phyloP scores from a whole-genome alignment of 352 stramenopile species.

The Thraustotheca clavata region DNA sequence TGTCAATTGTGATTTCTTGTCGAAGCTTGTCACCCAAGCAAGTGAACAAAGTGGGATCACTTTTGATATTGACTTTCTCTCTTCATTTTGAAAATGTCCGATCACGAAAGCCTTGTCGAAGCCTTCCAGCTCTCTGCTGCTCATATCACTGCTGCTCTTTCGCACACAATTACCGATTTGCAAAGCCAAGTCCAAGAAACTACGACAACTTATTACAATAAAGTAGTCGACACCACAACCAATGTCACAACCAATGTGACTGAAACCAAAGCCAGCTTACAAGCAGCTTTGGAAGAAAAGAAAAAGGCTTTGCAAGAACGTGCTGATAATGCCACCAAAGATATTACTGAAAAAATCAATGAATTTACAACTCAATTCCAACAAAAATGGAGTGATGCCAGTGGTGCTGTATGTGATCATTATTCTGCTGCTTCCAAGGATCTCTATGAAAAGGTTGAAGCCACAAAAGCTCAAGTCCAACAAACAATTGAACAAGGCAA shows the following conservation, averaged over 20 bases:
- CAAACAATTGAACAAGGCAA: neutral
- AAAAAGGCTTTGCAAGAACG: neutral
- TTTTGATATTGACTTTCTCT: neutral
- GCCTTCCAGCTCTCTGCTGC: slow-evolving; percentile 1
- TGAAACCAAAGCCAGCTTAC: neutral
- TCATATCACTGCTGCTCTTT: neutral
- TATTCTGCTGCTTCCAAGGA: neutral
- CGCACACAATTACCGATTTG: neutral
- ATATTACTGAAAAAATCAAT: neutral
- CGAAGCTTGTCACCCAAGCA: neutral
- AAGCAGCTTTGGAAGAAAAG: neutral
- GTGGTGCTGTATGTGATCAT: neutral
- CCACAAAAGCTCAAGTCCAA: neutral
- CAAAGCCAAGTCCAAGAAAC: neutral
- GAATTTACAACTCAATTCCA: neutral
- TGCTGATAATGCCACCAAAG: neutral
- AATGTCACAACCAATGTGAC: neutral
- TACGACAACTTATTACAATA: neutral
- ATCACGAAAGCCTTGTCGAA: neutral
- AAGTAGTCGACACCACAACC: neutral
- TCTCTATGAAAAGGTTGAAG: neutral
- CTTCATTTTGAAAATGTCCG: neutral
- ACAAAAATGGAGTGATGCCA: slow-evolving; percentile 1
- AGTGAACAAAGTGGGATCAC: neutral
- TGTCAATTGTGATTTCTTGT: neutral